Conservation (phyloP, 176 grass and related monocot species). For the Triticum dicoccoides region DNA sequence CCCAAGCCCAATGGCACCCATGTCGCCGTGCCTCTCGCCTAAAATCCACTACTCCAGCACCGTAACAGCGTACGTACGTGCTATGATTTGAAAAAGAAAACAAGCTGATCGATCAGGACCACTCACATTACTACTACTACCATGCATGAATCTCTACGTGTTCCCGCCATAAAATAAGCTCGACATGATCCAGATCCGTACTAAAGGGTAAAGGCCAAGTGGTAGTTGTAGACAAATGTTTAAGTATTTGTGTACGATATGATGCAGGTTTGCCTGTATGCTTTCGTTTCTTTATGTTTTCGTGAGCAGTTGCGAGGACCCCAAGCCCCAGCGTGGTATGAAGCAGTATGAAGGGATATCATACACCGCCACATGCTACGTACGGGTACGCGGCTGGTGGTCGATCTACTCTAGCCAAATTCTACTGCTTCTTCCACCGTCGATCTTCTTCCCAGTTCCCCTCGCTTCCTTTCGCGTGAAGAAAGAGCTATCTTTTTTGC, state of each 20-base stretch:
- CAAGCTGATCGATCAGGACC: too few relatives aligned
- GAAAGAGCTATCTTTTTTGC: neutral
- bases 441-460: too few relatives aligned
- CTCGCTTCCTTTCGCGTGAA: neutral
- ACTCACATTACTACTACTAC: neutral
- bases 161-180: neutral
- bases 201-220: too few relatives aligned
- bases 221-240: neutral
- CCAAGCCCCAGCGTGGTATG: neutral
- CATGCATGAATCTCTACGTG: neutral
- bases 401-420: neutral
- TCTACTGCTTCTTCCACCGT: neutral
- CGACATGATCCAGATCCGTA: neutral
- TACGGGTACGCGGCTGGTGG: too few relatives aligned
- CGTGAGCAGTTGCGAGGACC: neutral
- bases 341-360: too few relatives aligned
- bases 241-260: neutral
- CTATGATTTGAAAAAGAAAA: too few relatives aligned
- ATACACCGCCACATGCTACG: too few relatives aligned
- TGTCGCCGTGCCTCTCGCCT: too few relatives aligned
- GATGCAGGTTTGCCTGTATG: neutral
- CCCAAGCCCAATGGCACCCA: neutral
- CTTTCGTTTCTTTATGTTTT: conserved; percentile 31
- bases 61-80: too few relatives aligned
- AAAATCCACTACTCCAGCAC: too few relatives aligned